Base-by-base conservation (phyloP, 345 rosid species). In the Gossypium rotundifolium region DNA sequence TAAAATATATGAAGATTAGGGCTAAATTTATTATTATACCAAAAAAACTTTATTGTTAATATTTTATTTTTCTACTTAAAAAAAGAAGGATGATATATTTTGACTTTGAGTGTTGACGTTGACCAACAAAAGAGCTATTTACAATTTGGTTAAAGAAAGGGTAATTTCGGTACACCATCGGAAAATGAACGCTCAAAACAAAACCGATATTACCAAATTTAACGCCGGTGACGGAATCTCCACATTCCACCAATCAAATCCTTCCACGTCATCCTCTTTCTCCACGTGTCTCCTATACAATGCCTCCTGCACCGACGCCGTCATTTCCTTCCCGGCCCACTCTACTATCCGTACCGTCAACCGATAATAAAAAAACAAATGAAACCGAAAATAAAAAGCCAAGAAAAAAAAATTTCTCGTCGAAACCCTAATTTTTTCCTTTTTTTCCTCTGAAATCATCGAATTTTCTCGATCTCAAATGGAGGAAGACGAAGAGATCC, bases 401-500 rank as follows among this genome's bases (percentile, higher is more conserved):
- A 9, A 46, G 2, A 73, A 25, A 4, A 46, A 5, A 73, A 25
- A 62, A 51, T 22, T 29, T 23, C 51, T 38, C 65, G 18, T 44
- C 60, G 61, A 72, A 75, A 58, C 76, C 80, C 84, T 82, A 76
- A 33, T 53, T 72, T 23, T 51, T 22, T 7, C 45, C 29, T 1
- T 58, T 3, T 27, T 51, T 48, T 12, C 11, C 27, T 23, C 18
- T 65, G 17, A 46, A 23, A 22, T 46, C 25, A 14, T 46, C 18
- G 46, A 53, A 18, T 48, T 67, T 53, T 20, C 2, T 22, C 74
- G 81, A 75, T 75, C 75, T 70, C 66, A 66, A 11, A 85, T 86
- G 92, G 93, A 89, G 1, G 90, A 86, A 75, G 87, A 85, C 5
- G 90, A 86, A 9, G 93, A 89, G 77, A 85, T 83, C 75, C 89